Evolutionary conservation across 192 early-diverging fungal species (phyloP).

Genomic region (Funneliformis geosporum): DNA sequence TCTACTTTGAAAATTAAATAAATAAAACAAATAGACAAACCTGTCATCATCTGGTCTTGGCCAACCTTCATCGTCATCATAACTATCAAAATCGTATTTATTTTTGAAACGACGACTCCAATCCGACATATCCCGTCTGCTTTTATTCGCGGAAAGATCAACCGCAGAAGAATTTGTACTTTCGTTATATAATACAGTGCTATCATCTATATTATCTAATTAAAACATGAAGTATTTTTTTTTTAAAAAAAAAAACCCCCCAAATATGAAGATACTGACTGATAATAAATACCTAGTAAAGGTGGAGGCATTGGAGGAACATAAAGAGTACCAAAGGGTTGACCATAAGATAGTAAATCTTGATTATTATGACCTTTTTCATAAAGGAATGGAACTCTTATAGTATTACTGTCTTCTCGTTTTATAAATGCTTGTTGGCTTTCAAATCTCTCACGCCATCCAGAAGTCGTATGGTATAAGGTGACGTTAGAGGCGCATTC

Average conservation of each 20-base stretch:
- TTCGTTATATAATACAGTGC: conserved; percentile 34
- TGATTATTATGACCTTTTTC: background rate
- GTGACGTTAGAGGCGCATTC: conserved; percentile 60
- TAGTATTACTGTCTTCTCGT: conserved; percentile 62
- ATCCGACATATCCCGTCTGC: conserved; percentile 15
- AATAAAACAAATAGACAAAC: conserved; percentile 19
- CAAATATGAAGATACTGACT: background rate
- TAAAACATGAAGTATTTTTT: background rate
- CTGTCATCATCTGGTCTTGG: conserved; percentile 35
- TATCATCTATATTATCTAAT: conserved; percentile 23
- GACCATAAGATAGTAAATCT: conserved; percentile 31
- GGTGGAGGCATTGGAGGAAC: conserved; percentile 51
- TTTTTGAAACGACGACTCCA: conserved; percentile 27
- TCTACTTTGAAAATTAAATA: background rate
- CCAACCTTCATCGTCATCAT: conserved; percentile 32
- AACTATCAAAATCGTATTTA: conserved; percentile 16
- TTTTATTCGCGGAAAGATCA: background rate
- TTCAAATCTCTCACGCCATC: conserved; percentile 50
- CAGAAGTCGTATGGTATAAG: conserved; percentile 53
- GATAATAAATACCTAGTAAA: conserved; percentile 36
- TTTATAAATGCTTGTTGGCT: conserved; percentile 62
- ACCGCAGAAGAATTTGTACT: conserved; percentile 38
- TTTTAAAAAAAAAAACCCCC: background rate
- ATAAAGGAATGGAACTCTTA: conserved; percentile 62
- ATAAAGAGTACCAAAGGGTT: conserved; percentile 54